Evolutionary conservation across 2,329 filamentous ascomycete genomes (phyloP).

Genomic region (Fusarium odoratissimum): DNA sequence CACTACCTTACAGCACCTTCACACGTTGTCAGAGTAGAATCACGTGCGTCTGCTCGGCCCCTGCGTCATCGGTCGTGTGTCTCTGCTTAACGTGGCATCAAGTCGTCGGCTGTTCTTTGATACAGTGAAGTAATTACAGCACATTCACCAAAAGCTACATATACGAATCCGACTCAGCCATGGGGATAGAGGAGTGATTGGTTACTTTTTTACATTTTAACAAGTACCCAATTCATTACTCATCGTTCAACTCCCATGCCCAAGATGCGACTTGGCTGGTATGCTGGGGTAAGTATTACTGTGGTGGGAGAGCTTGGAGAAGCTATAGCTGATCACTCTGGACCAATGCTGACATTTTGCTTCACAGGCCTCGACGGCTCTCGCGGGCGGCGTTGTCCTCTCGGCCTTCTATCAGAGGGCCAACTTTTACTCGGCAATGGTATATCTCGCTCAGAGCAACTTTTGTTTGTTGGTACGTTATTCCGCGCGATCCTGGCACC

Average conservation of each 20-base stretch:
- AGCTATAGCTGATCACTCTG: conserved; percentile 36
- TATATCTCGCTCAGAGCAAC: conserved; percentile 96
- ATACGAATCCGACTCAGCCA: conserved; percentile 28
- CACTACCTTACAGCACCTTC: not conserved
- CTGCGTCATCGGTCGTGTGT: conserved; percentile 46
- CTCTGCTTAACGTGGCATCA: conserved; percentile 48
- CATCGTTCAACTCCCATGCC: conserved; percentile 43
- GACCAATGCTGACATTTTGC: conserved; percentile 34
- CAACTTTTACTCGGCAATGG: conserved; percentile 98
- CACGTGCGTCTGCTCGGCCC: conserved; percentile 37
- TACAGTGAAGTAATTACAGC: conserved; percentile 11
- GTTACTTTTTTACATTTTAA: conserved; percentile 14
- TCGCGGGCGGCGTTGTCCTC: conserved; percentile 84
- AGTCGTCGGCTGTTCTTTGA: conserved; percentile 27
- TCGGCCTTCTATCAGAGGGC: conserved; percentile 94
- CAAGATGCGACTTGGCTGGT: conserved; percentile 70
- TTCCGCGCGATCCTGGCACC: not conserved
- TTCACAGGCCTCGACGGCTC: conserved; percentile 78
- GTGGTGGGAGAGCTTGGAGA: conserved; percentile 34
- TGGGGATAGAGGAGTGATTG: conserved; percentile 41
- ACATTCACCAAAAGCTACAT: conserved; percentile 17
- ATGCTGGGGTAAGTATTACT: conserved; percentile 65
- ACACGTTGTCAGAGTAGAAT: conserved; percentile 21
- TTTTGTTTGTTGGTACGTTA: conserved; percentile 87
- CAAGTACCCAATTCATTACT: conserved; percentile 24